Conservation (phyloP, 305 asterid species). For the Plantago coronopus region DNA sequence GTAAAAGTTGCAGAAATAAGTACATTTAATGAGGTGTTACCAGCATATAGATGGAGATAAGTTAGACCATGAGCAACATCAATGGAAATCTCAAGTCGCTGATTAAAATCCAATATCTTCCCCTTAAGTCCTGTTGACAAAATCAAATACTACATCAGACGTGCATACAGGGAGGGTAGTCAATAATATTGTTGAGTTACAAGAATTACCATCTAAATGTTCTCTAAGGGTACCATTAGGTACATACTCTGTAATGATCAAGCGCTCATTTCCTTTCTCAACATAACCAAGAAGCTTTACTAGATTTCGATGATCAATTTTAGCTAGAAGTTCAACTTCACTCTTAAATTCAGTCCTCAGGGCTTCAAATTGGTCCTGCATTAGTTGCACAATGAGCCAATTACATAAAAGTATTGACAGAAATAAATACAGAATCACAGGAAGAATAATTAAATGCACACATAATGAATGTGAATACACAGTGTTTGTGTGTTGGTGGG, state of each 20-base stretch:
- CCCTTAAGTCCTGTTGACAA: conserved; percentile 60
- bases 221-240: conserved; percentile 97
- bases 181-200: conserved; percentile 16
- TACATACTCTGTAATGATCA: conserved; percentile 88
- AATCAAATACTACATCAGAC: conserved; percentile 18
- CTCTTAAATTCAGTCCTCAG: conserved; percentile 69
- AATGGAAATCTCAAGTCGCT: conserved; percentile 84
- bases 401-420: conserved; percentile 1
- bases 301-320: conserved; percentile 90
- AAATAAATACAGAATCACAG: conserved; percentile 17
- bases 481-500: background rate
- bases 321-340: conserved; percentile 91
- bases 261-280: conserved; percentile 80
- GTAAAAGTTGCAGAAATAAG: conserved; percentile 20
- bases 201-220: conserved; percentile 79
- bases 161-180: background rate
- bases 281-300: conserved; percentile 93
- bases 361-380: conserved; percentile 63
- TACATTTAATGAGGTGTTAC: conserved; percentile 34
- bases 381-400: conserved; percentile 6
- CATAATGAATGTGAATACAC: no score
- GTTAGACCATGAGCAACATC: conserved; percentile 94
- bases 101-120: conserved; percentile 77
- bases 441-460: background rate
- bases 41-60: conserved; percentile 88